phyloP scores from a whole-genome alignment of 257 asterid species.

The Solanum habrochaites region DNA sequence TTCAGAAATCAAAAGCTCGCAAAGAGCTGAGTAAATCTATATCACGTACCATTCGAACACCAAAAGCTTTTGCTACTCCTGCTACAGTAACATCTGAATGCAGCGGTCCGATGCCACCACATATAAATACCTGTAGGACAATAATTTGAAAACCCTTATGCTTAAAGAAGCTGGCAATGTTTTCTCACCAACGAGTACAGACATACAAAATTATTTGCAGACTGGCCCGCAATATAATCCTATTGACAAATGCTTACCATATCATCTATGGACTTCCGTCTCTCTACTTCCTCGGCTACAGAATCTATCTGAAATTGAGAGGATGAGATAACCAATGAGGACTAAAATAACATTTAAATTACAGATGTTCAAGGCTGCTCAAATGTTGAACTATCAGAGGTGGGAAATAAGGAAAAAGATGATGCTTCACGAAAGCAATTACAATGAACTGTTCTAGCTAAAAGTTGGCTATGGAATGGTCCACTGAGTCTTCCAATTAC shows the following conservation, averaged over 20 bases:
- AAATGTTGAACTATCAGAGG: background rate
- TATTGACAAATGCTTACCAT: conserved; percentile 36
- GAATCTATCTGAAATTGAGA: conserved; percentile 60
- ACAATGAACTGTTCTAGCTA: background rate
- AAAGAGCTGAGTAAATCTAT: background rate
- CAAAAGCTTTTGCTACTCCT: conserved; percentile 95
- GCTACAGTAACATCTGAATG: conserved; percentile 86
- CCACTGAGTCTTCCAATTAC: background rate
- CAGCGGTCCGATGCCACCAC: conserved; percentile 87
- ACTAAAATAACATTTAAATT: background rate
- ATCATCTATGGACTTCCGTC: conserved; percentile 53
- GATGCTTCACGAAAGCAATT: background rate
- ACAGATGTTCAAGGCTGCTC: background rate
- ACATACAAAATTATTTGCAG: background rate
- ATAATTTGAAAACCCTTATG: background rate
- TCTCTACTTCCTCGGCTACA: conserved; percentile 89
- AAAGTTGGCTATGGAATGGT: background rate
- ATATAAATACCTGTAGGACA: conserved; percentile 56
- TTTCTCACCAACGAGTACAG: background rate
- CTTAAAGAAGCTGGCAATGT: background rate
- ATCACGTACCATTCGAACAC: conserved; percentile 65
- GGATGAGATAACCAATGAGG: background rate
- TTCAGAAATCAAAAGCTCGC: background rate
- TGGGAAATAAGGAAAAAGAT: background rate
- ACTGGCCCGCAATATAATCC: background rate